These are phyloP conservation scores for Ogataea thermomethanolica DNA, from an alignment of 805 yeast species.

Conservation along the genomic window DNA sequence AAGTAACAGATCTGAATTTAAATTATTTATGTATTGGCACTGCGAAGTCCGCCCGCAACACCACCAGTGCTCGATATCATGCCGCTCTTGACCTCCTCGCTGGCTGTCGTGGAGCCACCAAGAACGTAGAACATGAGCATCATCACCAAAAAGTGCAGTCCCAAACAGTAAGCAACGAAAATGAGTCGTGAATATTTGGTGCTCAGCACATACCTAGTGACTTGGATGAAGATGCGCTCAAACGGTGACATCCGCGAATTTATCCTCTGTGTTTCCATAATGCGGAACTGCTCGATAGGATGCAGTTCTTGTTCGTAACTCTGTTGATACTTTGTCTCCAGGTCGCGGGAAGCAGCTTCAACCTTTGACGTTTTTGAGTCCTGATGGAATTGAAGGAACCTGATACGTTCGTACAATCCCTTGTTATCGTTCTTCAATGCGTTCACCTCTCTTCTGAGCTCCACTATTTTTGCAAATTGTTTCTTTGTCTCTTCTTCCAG, in stretches of 20 bases:
- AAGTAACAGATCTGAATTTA: conserved; percentile 34
- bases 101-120: conserved; percentile 19
- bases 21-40: not conserved
- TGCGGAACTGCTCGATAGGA: conserved; percentile 79
- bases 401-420: conserved; percentile 73
- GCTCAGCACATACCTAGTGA: conserved; percentile 72
- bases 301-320: conserved; percentile 75
- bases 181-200: conserved; percentile 68
- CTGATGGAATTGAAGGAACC: conserved; percentile 58
- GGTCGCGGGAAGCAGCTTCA: conserved; percentile 32
- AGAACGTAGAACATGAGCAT: conserved; percentile 54
- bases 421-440: conserved; percentile 69
- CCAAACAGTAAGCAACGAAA: conserved; percentile 69
- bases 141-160: conserved; percentile 73
- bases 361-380: conserved; percentile 15
- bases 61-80: conserved; percentile 29
- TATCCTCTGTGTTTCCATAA: conserved; percentile 72
- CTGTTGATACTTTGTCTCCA: conserved; percentile 59
- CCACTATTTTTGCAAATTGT: conserved; percentile 49
- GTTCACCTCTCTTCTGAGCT: conserved; percentile 61
- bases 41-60: conserved; percentile 17
- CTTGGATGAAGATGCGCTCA: conserved; percentile 71
- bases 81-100: conserved; percentile 6
- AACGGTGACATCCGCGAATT: conserved; percentile 67
- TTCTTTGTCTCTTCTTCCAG: conserved; percentile 77